Evolutionary conservation across 139 green algal genomes (phyloP).

Genomic region (Astrephomene gubernaculifera): DNA sequence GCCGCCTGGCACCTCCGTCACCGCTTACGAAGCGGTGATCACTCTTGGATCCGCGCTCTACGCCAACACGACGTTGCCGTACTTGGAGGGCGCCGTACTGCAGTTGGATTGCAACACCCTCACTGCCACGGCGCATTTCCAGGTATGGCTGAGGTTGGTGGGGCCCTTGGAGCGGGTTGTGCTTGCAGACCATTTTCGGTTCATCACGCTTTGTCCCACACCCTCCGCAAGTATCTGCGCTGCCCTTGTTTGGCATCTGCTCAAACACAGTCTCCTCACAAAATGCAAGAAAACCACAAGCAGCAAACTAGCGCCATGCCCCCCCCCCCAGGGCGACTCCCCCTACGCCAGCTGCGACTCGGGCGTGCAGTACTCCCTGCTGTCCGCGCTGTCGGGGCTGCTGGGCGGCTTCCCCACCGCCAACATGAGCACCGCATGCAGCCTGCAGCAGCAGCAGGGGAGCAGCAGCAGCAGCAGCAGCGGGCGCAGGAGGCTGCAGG

Average conservation of each 20-base stretch:
- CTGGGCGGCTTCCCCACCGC: neutral
- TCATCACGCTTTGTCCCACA: too few relatives aligned
- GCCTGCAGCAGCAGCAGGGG: too few relatives aligned
- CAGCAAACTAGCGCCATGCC: too few relatives aligned
- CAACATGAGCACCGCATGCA: slow-evolving; percentile 4
- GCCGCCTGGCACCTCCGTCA: neutral
- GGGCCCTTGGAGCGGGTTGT: too few relatives aligned
- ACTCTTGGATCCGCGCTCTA: neutral
- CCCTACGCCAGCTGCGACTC: slow-evolving; percentile 19
- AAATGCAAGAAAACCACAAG: too few relatives aligned
- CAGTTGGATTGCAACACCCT: slow-evolving; percentile 19
- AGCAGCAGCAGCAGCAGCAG: neutral
- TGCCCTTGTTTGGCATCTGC: too few relatives aligned
- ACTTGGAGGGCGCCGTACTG: neutral
- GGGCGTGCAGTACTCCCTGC: neutral
- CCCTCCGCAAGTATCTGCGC: too few relatives aligned
- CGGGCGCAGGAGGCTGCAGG: neutral
- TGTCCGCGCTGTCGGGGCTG: neutral
- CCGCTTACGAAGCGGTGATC: neutral
- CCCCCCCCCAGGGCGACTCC: slow-evolving; percentile 15
- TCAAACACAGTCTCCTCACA: too few relatives aligned
- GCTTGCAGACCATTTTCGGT: too few relatives aligned
- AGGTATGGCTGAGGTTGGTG: too few relatives aligned
- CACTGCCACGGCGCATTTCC: slow-evolving; percentile 13
- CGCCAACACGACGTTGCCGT: neutral